These are phyloP conservation scores for Erodium maritimum DNA, from an alignment of 345 rosid species.

Conservation along the genomic window DNA sequence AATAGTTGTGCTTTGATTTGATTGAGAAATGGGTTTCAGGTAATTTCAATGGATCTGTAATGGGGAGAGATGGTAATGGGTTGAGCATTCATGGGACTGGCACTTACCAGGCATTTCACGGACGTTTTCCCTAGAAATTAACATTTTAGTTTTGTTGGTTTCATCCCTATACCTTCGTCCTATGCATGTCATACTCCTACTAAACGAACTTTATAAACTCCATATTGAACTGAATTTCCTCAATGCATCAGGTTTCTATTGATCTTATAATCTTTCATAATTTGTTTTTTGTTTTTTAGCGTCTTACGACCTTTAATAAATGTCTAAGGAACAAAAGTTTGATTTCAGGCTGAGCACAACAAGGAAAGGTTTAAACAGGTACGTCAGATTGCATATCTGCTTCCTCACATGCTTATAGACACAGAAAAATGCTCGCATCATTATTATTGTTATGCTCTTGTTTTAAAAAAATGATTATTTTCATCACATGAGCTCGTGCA, in stretches of 20 bases:
- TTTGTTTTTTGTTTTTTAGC: background rate
- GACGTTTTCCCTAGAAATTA: conserved; percentile 16
- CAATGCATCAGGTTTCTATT: background rate
- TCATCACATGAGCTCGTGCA: background rate
- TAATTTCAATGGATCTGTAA: conserved; percentile 34
- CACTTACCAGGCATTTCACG: conserved; percentile 61
- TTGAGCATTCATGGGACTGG: conserved; percentile 55
- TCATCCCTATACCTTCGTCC: background rate
- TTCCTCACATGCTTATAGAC: background rate
- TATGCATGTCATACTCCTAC: background rate
- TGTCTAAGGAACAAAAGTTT: conserved; percentile 2
- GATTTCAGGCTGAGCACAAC: conserved; percentile 31
- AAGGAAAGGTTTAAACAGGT: conserved; percentile 32
- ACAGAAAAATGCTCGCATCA: no score
- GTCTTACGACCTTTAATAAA: background rate
- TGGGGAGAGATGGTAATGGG: conserved; percentile 27
- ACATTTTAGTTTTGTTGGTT: background rate
- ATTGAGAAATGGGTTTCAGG: conserved; percentile 67
- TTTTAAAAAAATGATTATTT: no score
- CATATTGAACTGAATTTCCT: background rate
- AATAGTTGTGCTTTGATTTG: conserved; percentile 80
- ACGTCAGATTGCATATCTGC: conserved; percentile 1
- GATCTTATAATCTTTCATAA: background rate
- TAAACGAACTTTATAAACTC: no score
- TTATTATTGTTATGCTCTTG: no score